Conservation (phyloP, 805 yeast species). For the Metschnikowia lunata region DNA sequence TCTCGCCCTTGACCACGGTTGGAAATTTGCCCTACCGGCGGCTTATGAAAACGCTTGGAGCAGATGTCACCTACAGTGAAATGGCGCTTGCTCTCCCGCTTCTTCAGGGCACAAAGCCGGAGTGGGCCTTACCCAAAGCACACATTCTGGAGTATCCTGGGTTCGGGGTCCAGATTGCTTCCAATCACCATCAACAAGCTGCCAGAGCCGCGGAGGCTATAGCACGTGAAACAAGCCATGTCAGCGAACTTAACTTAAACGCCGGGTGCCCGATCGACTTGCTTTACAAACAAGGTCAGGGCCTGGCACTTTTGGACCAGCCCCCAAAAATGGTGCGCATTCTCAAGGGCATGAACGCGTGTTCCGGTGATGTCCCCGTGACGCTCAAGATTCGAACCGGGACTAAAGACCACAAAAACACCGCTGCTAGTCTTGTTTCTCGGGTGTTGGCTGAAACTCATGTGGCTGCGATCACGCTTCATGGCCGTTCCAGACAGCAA, state of each 20-base stretch:
- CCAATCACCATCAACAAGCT: conserved; percentile 90
- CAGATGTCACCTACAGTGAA: conserved; percentile 90
- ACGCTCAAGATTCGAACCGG: conserved; percentile 94
- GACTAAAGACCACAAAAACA: conserved; percentile 74
- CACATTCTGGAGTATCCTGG: conserved; percentile 79
- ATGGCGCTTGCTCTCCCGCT: conserved; percentile 90
- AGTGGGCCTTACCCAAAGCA: conserved; percentile 96
- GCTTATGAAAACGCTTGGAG: conserved; percentile 84
- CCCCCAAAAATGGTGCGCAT: conserved; percentile 77
- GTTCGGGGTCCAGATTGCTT: conserved; percentile 90
- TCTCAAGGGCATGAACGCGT: conserved; percentile 82
- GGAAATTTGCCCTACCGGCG: conserved; percentile 96
- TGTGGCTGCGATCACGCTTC: conserved; percentile 87
- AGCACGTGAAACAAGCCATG: conserved; percentile 49
- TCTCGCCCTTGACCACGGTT: conserved; percentile 95
- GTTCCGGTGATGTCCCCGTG: conserved; percentile 85
- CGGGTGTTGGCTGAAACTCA: conserved; percentile 74
- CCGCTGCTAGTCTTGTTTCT: conserved; percentile 74
- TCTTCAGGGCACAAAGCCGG: conserved; percentile 85
- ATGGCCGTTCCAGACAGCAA: conserved; percentile 96
- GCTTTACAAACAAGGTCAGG: conserved; percentile 91
- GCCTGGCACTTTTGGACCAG: conserved; percentile 87
- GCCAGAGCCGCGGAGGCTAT: conserved; percentile 86
- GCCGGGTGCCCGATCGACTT: conserved; percentile 98
- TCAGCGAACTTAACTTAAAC: conserved; percentile 85